phyloP scores from a whole-genome alignment of 257 asterid genomes.

The Solanum clarkiae region DNA sequence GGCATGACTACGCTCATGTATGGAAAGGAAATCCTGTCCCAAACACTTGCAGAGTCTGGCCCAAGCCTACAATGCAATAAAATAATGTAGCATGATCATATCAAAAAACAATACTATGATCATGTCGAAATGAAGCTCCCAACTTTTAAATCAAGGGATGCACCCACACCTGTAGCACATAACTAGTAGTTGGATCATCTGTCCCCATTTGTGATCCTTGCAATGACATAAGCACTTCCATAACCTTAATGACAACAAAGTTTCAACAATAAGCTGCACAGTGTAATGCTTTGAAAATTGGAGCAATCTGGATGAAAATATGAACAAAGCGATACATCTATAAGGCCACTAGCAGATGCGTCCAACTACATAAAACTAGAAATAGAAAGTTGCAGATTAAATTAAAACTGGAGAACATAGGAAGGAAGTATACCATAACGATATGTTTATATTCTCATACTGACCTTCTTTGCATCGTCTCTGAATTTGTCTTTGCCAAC shows the following conservation, averaged over 20 bases:
- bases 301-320: not conserved
- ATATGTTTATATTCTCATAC: not conserved
- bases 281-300: not conserved
- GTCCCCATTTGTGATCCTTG: slow-evolving; percentile 94
- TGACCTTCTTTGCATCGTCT: slow-evolving; percentile 88
- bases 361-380: not conserved
- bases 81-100: not conserved
- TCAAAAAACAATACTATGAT: not conserved
- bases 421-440: not conserved
- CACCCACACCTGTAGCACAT: slow-evolving; percentile 72
- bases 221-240: slow-evolving; percentile 86
- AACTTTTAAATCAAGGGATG: not conserved
- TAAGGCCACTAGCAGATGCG: not conserved
- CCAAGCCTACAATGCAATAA: slow-evolving; percentile 54
- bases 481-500: slow-evolving; percentile 84
- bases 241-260: slow-evolving; percentile 36
- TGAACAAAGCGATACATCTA: not conserved
- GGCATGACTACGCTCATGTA: slow-evolving; percentile 95
- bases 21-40: slow-evolving; percentile 93
- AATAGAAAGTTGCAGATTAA: not conserved
- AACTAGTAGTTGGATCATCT: slow-evolving; percentile 91
- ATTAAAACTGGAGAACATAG: not conserved
- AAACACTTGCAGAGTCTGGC: slow-evolving; percentile 95
- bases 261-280: not conserved
- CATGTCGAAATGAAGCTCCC: not conserved